phyloP scores from a whole-genome alignment of 2,329 filamentous ascomycete genomes.

The Monosporascus sp. region DNA sequence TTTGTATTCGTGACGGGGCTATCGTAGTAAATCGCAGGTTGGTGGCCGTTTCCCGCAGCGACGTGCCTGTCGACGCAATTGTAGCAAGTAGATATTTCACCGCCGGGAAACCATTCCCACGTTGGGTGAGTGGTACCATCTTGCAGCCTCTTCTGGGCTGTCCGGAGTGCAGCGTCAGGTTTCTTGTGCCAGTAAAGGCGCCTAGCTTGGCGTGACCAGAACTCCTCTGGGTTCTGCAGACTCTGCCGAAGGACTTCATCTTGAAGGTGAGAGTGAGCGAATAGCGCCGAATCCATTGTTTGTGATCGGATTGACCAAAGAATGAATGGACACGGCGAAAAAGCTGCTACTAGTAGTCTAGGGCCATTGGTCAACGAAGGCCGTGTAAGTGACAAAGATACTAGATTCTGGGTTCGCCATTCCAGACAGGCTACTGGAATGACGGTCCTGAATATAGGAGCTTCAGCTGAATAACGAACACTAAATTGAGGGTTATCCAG shows the following conservation, averaged over 20 bases:
- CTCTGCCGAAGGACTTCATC: constrained; percentile 52
- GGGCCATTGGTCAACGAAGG: no score
- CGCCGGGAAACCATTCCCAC: constrained; percentile 88
- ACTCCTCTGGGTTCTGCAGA: constrained; percentile 62
- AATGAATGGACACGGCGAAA: no score
- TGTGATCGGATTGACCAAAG: no score
- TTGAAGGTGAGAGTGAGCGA: constrained; percentile 37
- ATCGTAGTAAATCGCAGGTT: constrained; percentile 79
- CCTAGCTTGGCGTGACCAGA: constrained; percentile 72
- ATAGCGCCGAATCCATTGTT: no score
- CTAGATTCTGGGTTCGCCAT: no score
- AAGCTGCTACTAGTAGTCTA: no score
- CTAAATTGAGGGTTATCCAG: no score
- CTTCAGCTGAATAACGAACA: no score
- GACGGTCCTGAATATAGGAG: no score
- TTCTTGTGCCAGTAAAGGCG: constrained; percentile 77
- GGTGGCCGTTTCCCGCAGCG: constrained; percentile 66
- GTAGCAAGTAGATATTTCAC: constrained; percentile 85
- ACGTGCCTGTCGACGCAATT: constrained; percentile 92
- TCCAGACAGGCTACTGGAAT: no score
- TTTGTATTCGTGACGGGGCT: constrained; percentile 75
- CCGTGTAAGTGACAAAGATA: no score
- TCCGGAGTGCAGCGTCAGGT: constrained; percentile 58
- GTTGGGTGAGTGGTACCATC: constrained; percentile 62
- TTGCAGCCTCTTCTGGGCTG: constrained; percentile 57